Conservation (phyloP, 306 rosid genomes). For the Glycyrrhiza uralensis region DNA sequence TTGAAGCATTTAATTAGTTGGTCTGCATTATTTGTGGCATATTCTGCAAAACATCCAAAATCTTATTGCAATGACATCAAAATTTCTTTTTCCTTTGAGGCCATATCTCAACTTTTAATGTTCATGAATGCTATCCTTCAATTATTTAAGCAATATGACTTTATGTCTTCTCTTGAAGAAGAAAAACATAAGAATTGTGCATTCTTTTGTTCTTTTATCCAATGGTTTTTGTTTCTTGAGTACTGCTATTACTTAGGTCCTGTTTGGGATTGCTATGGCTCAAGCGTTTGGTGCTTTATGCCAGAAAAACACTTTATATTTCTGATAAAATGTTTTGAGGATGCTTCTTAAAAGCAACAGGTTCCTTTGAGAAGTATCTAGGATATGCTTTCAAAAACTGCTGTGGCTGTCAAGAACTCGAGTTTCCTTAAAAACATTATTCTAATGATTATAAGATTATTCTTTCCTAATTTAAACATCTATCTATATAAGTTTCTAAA, state of each 20-base stretch:
- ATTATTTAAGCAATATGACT: neutral
- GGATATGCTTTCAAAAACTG: neutral
- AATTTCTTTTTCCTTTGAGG: neutral
- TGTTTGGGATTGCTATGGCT: neutral
- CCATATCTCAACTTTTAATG: neutral
- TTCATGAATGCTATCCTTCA: neutral
- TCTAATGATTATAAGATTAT: neutral
- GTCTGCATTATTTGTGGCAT: constrained; percentile 9
- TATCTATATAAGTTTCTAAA: neutral
- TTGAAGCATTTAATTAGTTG: neutral
- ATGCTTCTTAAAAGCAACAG: neutral
- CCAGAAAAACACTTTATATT: neutral
- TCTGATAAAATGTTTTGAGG: neutral
- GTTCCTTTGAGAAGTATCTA: neutral
- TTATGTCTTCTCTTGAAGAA: neutral
- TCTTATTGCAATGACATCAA: neutral
- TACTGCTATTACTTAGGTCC: neutral
- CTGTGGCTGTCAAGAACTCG: neutral
- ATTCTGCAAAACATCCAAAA: neutral
- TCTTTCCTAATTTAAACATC: neutral
- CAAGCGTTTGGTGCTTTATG: neutral
- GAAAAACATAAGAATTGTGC: neutral
- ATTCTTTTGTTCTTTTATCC: neutral
- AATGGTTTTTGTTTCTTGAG: neutral
- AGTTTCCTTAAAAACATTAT: neutral